Base-by-base conservation (phyloP, 257 asterid genomes). In the Solanum raphanifolium region DNA sequence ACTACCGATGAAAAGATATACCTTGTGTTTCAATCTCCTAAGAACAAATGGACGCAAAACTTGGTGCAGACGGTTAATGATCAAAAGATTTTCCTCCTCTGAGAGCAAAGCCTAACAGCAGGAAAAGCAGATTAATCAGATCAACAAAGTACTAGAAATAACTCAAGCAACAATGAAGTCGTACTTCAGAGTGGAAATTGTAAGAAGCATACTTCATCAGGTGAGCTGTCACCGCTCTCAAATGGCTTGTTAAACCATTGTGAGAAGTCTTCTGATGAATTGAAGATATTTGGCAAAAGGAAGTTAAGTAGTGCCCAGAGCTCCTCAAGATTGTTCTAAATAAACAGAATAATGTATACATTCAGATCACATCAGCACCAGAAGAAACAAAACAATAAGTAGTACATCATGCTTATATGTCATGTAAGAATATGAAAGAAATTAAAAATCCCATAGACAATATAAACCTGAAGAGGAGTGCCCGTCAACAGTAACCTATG, bases 181-280 rank as follows among this genome's bases (percentile, higher is more conserved):
- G 0, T 18, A 60, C 62, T 79, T 82, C 69, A 73, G 81, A 66
- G 72, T 32, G 21, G 88, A 60, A 69, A 21, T 35, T 23, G 41
- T 68, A 73, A 69, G 38, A 48, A 85, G 85, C 93, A 89, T 90
- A 96, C 99, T 91, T 97, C 95, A 88, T 97, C 99, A 23, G 94
- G 88, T 46, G 99, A 96, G 92, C 65, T 95, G 89, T 97, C 99
- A 78, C 98, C 99, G 86, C 99, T 91, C 94, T 96, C 95, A 91
- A 97, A 97, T 35, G 99, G 99, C 90, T 97, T 97, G 90, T 97
- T 97, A 87, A 97, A 97, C 99, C 99, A 97, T 83, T 97, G 99
- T 90, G 99, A 97, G 90, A 97, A 97, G 90, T 97, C 99, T 90
- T 94, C 99, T 7, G 99, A 94, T 81, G 99, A 97, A 93, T 97